Evolutionary conservation across 441 rosid genomes (phyloP), one percentile per base, ranked within the genome.

Genomic region (Gossypium aridum): DNA sequence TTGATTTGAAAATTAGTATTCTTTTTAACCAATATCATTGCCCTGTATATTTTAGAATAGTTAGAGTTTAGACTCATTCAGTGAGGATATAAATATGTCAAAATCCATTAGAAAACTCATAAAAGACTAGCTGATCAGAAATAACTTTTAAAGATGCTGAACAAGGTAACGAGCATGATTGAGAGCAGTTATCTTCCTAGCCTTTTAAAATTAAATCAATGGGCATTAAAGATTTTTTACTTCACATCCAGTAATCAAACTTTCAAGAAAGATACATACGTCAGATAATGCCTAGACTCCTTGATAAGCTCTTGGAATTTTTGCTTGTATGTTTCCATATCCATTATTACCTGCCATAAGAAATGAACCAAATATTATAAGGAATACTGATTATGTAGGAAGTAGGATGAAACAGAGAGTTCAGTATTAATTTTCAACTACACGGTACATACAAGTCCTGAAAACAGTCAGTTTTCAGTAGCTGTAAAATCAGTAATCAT

Each of bases 301-400:
- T 76, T 43, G 5, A 87, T 77, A 71, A 80, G 85, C 81, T 87
- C 84, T 71, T 81, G 87, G 75, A 75, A 81, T 8, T 87, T 88
- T 85, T 90, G 95, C 87, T 91, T 92, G 81, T 86, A 88, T 70
- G 76, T 88, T 85, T 93, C 97, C 98, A 96, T 96, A 68, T 87
- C 90, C 75, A 87, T 80, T 77, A 95, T 91, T 73, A 91, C 93
- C 92, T 90, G 84, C 59, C 73, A 72, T 70, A 61, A 17, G 60
- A 55, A 23, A 65, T 25, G 62, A 59, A 73, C 37, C 39, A 66
- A 57, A 43, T 53, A 69, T 28, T 53, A 71, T 64, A 59, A 49
- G 51, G 37, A 57, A 57, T 61, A 60, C 28, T 19, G 39, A 65
- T 13, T 64, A 43, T 39, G 61, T 61, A 25, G 59, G 73, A 43